A percentile compares a stretch with the other conserved stretches of the same genome.
Evolutionary conservation across 108 stramenopile species (phyloP).

Genomic region (Aurantiochytrium sp.): DNA sequence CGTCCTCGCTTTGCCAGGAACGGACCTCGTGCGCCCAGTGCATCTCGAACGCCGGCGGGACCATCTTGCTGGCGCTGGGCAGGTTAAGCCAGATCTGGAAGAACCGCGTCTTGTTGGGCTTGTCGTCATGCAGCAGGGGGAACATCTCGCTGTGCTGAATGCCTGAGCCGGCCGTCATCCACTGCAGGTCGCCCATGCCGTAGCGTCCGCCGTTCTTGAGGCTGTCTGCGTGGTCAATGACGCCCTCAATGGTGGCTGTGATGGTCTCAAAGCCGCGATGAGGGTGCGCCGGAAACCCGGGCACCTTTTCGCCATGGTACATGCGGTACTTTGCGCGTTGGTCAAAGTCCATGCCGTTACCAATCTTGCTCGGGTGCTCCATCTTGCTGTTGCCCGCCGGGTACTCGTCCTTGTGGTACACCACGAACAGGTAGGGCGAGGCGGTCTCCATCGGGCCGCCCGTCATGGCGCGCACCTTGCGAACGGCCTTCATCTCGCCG

Average conservation of each 20-base stretch:
- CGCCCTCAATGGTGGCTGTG: slow-evolving; percentile 77
- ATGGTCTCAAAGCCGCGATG: slow-evolving; percentile 83
- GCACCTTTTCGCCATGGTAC: slow-evolving; percentile 24
- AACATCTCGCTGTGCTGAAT: slow-evolving; percentile 83
- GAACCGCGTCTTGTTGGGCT: slow-evolving; percentile 41
- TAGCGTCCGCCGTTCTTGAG: slow-evolving; percentile 52
- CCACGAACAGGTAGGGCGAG: slow-evolving; percentile 70
- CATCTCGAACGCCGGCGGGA: slow-evolving; percentile 65
- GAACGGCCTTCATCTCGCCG: not conserved
- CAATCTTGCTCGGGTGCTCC: slow-evolving; percentile 12
- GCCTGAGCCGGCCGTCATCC: slow-evolving; percentile 88
- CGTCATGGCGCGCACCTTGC: not conserved
- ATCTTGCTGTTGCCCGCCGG: slow-evolving; percentile 42
- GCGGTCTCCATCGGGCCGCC: slow-evolving; percentile 55
- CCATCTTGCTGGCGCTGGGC: slow-evolving; percentile 70
- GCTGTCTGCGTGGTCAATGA: slow-evolving; percentile 75
- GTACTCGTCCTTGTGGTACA: slow-evolving; percentile 70
- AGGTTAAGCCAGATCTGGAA: slow-evolving; percentile 75
- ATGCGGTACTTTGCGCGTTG: slow-evolving; percentile 21
- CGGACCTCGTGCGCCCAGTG: slow-evolving; percentile 61
- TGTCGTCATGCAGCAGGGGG: slow-evolving; percentile 48
- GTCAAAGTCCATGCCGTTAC: slow-evolving; percentile 32
- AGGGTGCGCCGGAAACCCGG: slow-evolving; percentile 55
- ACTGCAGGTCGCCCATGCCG: slow-evolving; percentile 67
- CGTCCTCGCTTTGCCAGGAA: slow-evolving; percentile 38